Base-by-base conservation (phyloP, 108 stramenopile species). In the Fragilariopsis cylindrus region DNA sequence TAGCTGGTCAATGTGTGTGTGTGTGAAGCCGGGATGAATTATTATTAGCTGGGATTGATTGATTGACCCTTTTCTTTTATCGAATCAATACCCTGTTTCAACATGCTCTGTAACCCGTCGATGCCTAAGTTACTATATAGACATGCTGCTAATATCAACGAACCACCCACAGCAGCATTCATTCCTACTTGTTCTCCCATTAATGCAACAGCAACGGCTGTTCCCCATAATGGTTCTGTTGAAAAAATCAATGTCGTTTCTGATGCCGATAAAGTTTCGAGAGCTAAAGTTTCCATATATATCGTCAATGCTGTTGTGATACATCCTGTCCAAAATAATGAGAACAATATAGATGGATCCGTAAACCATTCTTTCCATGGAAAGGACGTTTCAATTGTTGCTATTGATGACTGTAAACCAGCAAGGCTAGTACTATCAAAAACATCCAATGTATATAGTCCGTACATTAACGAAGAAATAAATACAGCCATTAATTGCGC, bases 221-320 rank as follows among this genome's bases (percentile, higher is more conserved):
- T 81, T 50, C 95, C 97, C 82, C 87, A 96, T 18, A 98, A 48
- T 13, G 97, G 96, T 77, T 96, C 96, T 4, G 97, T 96, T 12
- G 88, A 87, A 42, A 96, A 88, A 41, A 98, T 89, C 40, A 98
- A 74, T 4, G 97, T 98, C 8, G 95, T 94, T 69, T 98, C 97
- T 4, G 93, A 81, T 4, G 97, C 97, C 13, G 86, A 86, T 8
- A 98, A 78, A 7, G 88, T 92, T 48, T 88, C 78, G 60, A 98
- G 78, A 3, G 97, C 97, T 21, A 91, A 13, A 11, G 93, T 96
- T 85, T 98, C 96, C 81, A 93, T 87, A 66, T 79, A 93, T 43
- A 96, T 84, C 44, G 97, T 93, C 45, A 98, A 73, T 30, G 94
- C 95, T 40, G 96, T 98, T 4, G 96, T 96, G 48, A 96, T 62